Percentiles rank a stretch among this genome's conserved stretches.
Evolutionary conservation across 805 yeast genomes (phyloP).

Genomic region (Nakazawaea holstii): DNA sequence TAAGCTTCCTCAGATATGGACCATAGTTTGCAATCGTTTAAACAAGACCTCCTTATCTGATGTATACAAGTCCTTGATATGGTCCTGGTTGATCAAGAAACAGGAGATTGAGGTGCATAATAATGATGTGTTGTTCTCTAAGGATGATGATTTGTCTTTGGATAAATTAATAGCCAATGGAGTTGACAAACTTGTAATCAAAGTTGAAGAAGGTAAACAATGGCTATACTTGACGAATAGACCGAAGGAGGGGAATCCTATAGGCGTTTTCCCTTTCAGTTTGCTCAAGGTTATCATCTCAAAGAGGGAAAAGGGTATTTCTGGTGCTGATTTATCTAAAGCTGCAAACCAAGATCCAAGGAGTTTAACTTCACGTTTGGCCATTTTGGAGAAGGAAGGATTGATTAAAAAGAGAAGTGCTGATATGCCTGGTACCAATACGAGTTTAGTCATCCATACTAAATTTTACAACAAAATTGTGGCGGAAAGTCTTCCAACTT

Average conservation of each 20-base stretch:
- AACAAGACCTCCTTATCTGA: neutral
- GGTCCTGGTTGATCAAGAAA: constrained; percentile 31
- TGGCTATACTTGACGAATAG: constrained; percentile 56
- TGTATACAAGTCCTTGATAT: constrained; percentile 18
- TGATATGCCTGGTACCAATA: constrained; percentile 41
- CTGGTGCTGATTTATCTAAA: constrained; percentile 50
- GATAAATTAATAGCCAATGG: constrained; percentile 10
- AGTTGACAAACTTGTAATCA: constrained; percentile 17
- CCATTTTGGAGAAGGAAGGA: constrained; percentile 44
- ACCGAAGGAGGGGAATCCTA: constrained; percentile 39
- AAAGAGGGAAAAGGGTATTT: constrained; percentile 49
- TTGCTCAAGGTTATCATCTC: constrained; percentile 57
- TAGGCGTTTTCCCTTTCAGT: constrained; percentile 54
- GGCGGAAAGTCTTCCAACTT: constrained; percentile 5
- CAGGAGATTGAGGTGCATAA: constrained; percentile 18
- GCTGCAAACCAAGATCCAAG: constrained; percentile 66
- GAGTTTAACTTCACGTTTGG: constrained; percentile 60
- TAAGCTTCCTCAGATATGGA: constrained; percentile 27
- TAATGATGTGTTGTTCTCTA: constrained; percentile 1
- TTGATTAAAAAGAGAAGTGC: constrained; percentile 36
- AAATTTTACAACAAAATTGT: constrained; percentile 27
- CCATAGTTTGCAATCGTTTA: constrained; percentile 16
- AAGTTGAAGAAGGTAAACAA: constrained; percentile 49
- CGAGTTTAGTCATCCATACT: constrained; percentile 47
- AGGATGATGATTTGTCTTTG: constrained; percentile 6